Conservation (phyloP, 1,139 yeast species). For the Candida anutae region DNA sequence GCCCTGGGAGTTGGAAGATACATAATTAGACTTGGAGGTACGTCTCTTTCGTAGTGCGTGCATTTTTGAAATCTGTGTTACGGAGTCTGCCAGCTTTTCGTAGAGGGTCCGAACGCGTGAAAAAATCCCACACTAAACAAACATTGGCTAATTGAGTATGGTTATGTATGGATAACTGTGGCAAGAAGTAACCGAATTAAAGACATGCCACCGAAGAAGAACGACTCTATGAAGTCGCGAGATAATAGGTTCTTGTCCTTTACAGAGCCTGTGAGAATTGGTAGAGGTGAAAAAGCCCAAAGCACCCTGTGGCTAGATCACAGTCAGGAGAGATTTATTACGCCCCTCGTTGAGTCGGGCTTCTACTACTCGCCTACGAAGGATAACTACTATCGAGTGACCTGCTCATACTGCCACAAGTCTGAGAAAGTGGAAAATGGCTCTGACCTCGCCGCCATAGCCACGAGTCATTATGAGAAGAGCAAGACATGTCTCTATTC, state of each 20-base stretch:
- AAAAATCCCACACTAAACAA: no score
- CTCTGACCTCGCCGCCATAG: slow-evolving; percentile 20
- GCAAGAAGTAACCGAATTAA: no score
- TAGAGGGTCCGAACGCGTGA: no score
- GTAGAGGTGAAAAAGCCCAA: slow-evolving; percentile 11
- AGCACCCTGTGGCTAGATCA: slow-evolving; percentile 19
- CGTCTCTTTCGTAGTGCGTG: no score
- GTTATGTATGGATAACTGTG: no score
- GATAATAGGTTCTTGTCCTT: slow-evolving; percentile 22
- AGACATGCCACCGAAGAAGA: slow-evolving; percentile 10
- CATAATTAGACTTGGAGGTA: no score
- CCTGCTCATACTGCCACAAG: slow-evolving; percentile 56
- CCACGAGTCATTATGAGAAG: slow-evolving; percentile 38
- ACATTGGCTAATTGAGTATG: no score
- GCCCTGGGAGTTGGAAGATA: no score
- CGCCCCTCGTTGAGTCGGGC: slow-evolving; percentile 55
- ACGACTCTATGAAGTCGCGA: slow-evolving; percentile 11
- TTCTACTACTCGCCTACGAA: slow-evolving; percentile 59
- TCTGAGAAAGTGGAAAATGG: slow-evolving; percentile 30
- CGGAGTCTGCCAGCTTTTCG: no score
- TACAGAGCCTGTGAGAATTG: slow-evolving; percentile 6
- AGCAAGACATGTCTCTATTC: slow-evolving; percentile 13
- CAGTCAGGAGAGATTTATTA: slow-evolving; percentile 24
- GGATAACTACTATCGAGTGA: slow-evolving; percentile 36
- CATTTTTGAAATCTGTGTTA: no score